Percentiles rank a stretch among this genome's conserved stretches.
Evolutionary conservation across 2,329 filamentous ascomycete species (phyloP).

Genomic region (Sarocladiaceae sp.): DNA sequence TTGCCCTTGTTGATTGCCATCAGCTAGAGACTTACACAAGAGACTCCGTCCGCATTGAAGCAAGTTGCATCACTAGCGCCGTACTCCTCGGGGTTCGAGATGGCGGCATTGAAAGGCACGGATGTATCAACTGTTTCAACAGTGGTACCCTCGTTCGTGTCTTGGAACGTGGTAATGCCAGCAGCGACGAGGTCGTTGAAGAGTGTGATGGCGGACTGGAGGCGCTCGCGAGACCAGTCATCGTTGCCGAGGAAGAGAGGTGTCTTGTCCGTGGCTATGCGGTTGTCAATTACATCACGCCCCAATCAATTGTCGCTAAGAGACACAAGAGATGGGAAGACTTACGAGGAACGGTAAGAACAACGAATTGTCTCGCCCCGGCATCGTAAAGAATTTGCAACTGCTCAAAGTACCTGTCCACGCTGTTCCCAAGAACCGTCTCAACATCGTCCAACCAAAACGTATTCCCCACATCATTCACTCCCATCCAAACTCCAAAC

Average conservation of each 20-base stretch:
- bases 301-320: background rate
- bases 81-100: constrained; percentile 36
- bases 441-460: constrained; percentile 29
- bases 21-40: constrained; percentile 26
- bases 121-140: constrained; percentile 36
- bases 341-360: constrained; percentile 53
- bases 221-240: constrained; percentile 19
- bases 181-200: constrained; percentile 32
- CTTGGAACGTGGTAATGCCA: constrained; percentile 26
- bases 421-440: constrained; percentile 32
- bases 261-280: constrained; percentile 35
- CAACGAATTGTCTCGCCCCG: constrained; percentile 54
- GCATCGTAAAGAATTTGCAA: constrained; percentile 43
- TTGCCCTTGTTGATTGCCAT: background rate
- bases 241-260: constrained; percentile 26
- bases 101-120: constrained; percentile 34
- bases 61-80: constrained; percentile 39
- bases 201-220: constrained; percentile 28
- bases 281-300: background rate
- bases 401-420: constrained; percentile 37
- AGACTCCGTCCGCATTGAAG: constrained; percentile 34
- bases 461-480: constrained; percentile 51
- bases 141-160: constrained; percentile 26
- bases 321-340: background rate
- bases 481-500: constrained; percentile 49